Evolutionary conservation across 192 early-diverging fungal species (phyloP), one percentile per base, ranked within the genome.

Genomic region (Backusella sp.): DNA sequence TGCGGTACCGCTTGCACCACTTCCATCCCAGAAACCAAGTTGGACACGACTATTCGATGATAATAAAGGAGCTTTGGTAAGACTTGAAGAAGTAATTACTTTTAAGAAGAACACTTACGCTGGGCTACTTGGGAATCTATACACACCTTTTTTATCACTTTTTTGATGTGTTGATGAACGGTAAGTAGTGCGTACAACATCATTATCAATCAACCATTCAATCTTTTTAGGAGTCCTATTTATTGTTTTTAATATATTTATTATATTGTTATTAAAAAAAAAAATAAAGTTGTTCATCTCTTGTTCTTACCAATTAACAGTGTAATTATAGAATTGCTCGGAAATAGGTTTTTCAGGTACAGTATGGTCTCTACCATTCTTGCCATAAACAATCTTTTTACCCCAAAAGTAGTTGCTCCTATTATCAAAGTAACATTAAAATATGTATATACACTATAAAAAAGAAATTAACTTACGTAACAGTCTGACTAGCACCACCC

Each of bases 21-120:
- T 82, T 28, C 84, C 86, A 76, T 88, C 87, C 87, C 87, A 88
- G 21, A 88, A 65, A 71, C 87, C 86, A 39, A 88, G 70, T 46
- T 84, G 80, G 32, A 86, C 70, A 68, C 80, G 84, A 73, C 70
- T 71, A 71, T 53, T 21, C 32, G 17, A 8, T 53, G 23, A 26
- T 2, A 4, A 41, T 8, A 46, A 11, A 66, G 17, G 59, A 52
- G 35, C 23, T 21, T 53, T 4, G 73, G 44, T 37, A 75, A 73
- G 21, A 39, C 44, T 14, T 73, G 69, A 11, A 23, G 30, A 23
- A 15, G 26, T 21, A 17, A 71, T 12, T 11, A 39, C 11, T 11
- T 39, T 39, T 39, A 34, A 71, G 30, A 26, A 46, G 7, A 49
- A 26, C 3, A 68, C 46, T 53, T 73, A 32, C 44, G 79, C 56